A percentile compares a stretch with the other conserved stretches of the same genome.
phyloP scores from a whole-genome alignment of 192 early-diverging fungal genomes.

The Pilaira anomala region DNA sequence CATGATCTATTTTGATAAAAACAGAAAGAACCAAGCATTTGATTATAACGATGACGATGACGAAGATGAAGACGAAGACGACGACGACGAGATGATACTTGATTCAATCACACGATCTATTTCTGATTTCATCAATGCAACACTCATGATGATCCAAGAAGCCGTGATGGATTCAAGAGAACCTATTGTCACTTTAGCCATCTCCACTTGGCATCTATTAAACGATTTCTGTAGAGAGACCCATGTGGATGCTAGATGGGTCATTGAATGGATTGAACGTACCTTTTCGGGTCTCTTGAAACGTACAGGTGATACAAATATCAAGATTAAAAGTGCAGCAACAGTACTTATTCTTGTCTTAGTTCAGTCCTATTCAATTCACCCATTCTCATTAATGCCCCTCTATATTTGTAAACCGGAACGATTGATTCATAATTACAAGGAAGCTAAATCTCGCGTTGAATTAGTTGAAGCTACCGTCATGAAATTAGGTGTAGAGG shows the following conservation, averaged over 20 bases:
- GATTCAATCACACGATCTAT: background rate
- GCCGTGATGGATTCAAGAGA: constrained; percentile 28
- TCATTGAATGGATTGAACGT: constrained; percentile 10
- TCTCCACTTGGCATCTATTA: constrained; percentile 17
- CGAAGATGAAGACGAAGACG: background rate
- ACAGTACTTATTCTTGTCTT: constrained; percentile 14
- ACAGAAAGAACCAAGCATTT: background rate
- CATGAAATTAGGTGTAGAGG: background rate
- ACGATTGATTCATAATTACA: constrained; percentile 21
- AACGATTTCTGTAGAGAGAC: constrained; percentile 13
- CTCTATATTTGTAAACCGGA: constrained; percentile 21
- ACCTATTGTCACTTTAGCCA: constrained; percentile 14
- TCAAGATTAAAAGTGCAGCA: constrained; percentile 3
- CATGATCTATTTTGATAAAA: background rate
- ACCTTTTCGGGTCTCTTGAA: constrained; percentile 22
- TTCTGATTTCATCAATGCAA: constrained; percentile 14
- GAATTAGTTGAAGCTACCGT: constrained; percentile 21
- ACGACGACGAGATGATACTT: background rate
- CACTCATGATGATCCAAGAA: constrained; percentile 25
- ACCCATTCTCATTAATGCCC: background rate
- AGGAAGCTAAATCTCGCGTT: constrained; percentile 19
- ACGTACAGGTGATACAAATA: constrained; percentile 15
- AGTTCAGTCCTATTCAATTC: constrained; percentile 4
- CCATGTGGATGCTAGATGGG: constrained; percentile 1
- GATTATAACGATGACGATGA: background rate